phyloP scores from a whole-genome alignment of 768 basidiomycete species.

The Mycena chlorophos region DNA sequence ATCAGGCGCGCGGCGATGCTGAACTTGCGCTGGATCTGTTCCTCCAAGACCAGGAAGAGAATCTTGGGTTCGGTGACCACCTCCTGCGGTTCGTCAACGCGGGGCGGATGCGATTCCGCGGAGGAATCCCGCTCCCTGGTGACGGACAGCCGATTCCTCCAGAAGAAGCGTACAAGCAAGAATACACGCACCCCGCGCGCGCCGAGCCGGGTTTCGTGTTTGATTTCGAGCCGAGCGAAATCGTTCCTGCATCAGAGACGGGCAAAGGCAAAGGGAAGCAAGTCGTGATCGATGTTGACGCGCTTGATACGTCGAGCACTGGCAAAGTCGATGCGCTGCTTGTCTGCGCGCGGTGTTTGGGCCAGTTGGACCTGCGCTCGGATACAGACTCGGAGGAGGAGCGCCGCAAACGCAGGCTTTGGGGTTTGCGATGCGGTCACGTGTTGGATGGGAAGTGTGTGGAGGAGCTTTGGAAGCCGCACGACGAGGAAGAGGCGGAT shows the following conservation, averaged over 20 bases:
- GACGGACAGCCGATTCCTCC: constrained; percentile 15
- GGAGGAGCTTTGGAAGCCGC: constrained; percentile 54
- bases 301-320: constrained; percentile 33
- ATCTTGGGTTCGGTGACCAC: constrained; percentile 2
- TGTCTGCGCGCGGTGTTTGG: constrained; percentile 67
- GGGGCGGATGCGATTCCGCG: constrained; percentile 13
- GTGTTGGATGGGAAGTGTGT: constrained; percentile 78
- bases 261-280: constrained; percentile 15
- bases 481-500: constrained; percentile 10
- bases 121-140: not conserved
- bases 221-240: constrained; percentile 55
- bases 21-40: constrained; percentile 23
- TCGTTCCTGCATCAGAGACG: constrained; percentile 25
- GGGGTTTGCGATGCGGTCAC: constrained; percentile 78
- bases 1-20: constrained; percentile 12
- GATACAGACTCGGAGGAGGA: constrained; percentile 45
- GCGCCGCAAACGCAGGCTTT: constrained; percentile 50
- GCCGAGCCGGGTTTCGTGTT: constrained; percentile 65
- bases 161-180: constrained; percentile 49
- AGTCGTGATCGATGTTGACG: constrained; percentile 46
- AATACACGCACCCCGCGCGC: constrained; percentile 64
- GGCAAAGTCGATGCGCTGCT: constrained; percentile 44
- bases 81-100: constrained; percentile 24
- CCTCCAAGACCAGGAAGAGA: constrained; percentile 16
- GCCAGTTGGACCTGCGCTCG: constrained; percentile 59